Evolutionary conservation across 805 yeast genomes (phyloP).

Genomic region (Myxozyma kluyveri): DNA sequence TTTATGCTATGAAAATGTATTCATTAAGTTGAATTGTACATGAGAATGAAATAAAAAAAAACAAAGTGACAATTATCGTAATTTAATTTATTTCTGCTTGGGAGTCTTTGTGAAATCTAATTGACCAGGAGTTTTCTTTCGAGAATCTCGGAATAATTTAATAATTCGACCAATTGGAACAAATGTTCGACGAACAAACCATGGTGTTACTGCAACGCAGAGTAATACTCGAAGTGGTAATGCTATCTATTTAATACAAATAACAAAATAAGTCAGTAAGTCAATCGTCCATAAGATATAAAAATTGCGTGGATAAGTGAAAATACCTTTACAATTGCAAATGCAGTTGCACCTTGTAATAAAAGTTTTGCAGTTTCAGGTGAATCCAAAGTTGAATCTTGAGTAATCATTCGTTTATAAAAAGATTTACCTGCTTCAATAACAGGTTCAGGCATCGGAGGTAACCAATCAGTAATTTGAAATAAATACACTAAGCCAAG

Average conservation of each 20-base stretch:
- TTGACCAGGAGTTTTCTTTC: too few relatives aligned
- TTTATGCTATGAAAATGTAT: too few relatives aligned
- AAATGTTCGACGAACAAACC: conserved; percentile 54
- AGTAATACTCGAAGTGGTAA: conserved; percentile 54
- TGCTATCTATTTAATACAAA: conserved; percentile 36
- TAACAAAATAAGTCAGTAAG: too few relatives aligned
- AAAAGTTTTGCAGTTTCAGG: conserved; percentile 55
- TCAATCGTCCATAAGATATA: too few relatives aligned
- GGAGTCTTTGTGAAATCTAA: too few relatives aligned
- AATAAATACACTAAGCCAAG: conserved; percentile 65
- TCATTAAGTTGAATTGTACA: not conserved
- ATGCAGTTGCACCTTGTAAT: conserved; percentile 73
- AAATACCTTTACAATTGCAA: conserved; percentile 57
- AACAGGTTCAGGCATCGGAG: conserved; percentile 56
- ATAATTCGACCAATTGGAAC: conserved; percentile 38
- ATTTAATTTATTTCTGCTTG: too few relatives aligned
- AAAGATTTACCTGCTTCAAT: conserved; percentile 57
- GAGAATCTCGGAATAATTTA: not conserved
- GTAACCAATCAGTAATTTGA: conserved; percentile 54
- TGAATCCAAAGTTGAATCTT: conserved; percentile 20
- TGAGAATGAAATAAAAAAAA: not conserved
- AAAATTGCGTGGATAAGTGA: not conserved
- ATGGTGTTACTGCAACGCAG: conserved; percentile 55
- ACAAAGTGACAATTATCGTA: not conserved
- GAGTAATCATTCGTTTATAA: conserved; percentile 52